Evolutionary conservation across 192 early-diverging fungal genomes (phyloP), one percentile per base, ranked within the genome.

Genomic region (Coemansia sp.): DNA sequence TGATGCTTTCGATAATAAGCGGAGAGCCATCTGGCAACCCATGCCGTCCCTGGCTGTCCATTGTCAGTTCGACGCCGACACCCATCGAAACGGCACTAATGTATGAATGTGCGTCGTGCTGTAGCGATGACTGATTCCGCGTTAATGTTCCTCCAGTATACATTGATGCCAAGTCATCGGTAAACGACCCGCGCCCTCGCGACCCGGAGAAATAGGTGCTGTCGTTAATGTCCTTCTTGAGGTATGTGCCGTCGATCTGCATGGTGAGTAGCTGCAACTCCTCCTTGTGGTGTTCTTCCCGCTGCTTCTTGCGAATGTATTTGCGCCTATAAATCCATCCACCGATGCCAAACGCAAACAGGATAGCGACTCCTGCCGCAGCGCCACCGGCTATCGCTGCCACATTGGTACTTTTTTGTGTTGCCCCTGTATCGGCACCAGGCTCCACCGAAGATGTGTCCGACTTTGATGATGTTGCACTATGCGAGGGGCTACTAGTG

Each of bases 1-100:
- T 42, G 16, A 80, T 80, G 62, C 59, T 45, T 27, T 74, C 66
- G 48, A 66, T 66, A 31, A 80, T 53, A 10, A 68, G 57, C 44
- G 78, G 78, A 39, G 78, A 80, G 35, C 78, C 78, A 24, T 80
- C 78, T 11, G 78, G 73, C 78, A 80, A 64, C 16, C 73, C 73
- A 50, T 61, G 66, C 40, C 73, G 68, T 11, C 78, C 78, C 40
- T 80, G 78, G 35, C 73, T 74, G 39, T 80, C 78, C 78, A 80
- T 80, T 5, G 72, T 75, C 27, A 80, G 62, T 59, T 80, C 78
- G 5, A 31, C 51, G 14, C 51, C 51, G 1, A 69, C 59, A 45
- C 39, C 68, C 46, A 68, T 64, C 7, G 63, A 46, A 10, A 66
- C 42, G 21, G 46, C 57, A 8, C 44, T 48, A 3, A 69, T 63